phyloP scores from a whole-genome alignment of 345 rosid species.

The Eucalyptus erythrocorys region DNA sequence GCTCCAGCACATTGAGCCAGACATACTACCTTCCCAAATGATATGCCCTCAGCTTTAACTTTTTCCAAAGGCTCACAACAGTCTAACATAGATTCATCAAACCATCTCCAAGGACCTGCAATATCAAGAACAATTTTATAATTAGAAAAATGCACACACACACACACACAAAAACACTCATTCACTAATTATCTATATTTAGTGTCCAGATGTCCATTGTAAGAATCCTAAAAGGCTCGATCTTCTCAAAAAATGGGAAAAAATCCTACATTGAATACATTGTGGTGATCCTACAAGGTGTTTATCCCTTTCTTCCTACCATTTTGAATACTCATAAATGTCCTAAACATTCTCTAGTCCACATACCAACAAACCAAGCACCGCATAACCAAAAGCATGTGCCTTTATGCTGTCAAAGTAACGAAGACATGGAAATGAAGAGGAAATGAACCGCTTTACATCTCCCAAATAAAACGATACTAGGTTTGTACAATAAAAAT shows the following conservation, averaged over 20 bases:
- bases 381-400: neutral
- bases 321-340: neutral
- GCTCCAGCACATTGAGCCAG: conserved; percentile 93
- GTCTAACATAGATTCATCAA: conserved; percentile 91
- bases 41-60: conserved; percentile 73
- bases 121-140: neutral
- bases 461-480: neutral
- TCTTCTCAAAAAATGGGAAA: neutral
- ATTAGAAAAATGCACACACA: neutral
- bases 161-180: neutral
- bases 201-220: neutral
- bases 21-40: conserved; percentile 86
- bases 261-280: neutral
- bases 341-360: neutral
- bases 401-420: neutral
- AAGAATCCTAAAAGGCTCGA: neutral
- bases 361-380: neutral
- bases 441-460: neutral
- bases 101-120: conserved; percentile 99
- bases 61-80: conserved; percentile 89
- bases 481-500: neutral
- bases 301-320: neutral
- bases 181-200: neutral
- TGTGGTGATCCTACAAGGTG: neutral
- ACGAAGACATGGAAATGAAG: neutral